phyloP scores from a whole-genome alignment of 305 asterid species.

The Lippia alba region DNA sequence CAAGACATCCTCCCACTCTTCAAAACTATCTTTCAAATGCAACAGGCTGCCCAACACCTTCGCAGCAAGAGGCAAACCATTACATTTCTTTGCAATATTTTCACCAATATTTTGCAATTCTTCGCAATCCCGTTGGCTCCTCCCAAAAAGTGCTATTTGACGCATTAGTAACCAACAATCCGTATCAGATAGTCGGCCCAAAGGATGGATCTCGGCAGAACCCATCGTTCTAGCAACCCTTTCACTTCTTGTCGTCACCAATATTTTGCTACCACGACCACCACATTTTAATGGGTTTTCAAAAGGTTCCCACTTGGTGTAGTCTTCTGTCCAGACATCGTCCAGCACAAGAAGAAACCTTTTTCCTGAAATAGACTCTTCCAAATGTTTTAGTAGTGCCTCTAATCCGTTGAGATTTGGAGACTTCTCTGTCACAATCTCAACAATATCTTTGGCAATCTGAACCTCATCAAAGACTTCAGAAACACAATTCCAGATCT shows the following conservation, averaged over 20 bases:
- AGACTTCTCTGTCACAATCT: background rate
- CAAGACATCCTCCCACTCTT: slow-evolving; percentile 35
- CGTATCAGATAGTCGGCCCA: slow-evolving; percentile 7
- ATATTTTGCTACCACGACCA: background rate
- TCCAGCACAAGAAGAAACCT: background rate
- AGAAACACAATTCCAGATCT: slow-evolving; percentile 42
- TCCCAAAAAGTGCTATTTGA: background rate
- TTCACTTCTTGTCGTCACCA: background rate
- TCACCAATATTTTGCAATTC: slow-evolving; percentile 13
- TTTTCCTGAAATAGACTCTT: background rate
- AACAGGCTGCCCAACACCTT: slow-evolving; percentile 32
- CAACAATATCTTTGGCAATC: slow-evolving; percentile 36
- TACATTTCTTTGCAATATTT: slow-evolving; percentile 35
- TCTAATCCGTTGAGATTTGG: slow-evolving; percentile 7
- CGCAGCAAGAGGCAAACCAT: slow-evolving; percentile 40
- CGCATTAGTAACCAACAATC: slow-evolving; percentile 34
- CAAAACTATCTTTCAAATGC: background rate
- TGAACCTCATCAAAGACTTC: slow-evolving; percentile 27
- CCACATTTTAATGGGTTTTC: background rate
- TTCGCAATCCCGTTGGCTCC: background rate
- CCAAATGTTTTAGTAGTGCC: slow-evolving; percentile 9
- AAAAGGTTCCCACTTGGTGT: background rate
- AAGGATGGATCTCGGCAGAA: background rate
- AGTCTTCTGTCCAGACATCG: background rate
- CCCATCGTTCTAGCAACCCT: background rate